These are phyloP conservation scores for Agastache rugosa DNA, from an alignment of 257 asterid genomes.

Conservation along the genomic window DNA sequence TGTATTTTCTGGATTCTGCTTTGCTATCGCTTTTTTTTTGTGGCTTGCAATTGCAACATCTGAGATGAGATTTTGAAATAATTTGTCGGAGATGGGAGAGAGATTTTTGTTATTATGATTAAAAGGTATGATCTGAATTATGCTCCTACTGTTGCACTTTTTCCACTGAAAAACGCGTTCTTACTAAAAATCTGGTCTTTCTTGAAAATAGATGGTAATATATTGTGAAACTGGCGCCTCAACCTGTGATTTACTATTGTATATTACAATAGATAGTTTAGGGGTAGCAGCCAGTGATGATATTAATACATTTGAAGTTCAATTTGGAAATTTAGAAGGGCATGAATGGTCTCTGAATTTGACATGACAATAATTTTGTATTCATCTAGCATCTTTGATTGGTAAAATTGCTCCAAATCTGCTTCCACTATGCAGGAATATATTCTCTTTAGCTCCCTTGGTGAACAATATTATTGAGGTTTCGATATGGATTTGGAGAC, in stretches of 20 bases:
- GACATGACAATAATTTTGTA: not conserved
- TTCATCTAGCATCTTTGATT: not conserved
- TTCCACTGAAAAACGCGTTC: not conserved
- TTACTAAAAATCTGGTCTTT: not conserved
- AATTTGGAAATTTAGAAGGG: not conserved
- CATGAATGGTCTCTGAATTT: not conserved
- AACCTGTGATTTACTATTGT: not conserved
- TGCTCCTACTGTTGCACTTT: not conserved
- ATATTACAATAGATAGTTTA: not conserved
- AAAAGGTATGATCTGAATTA: not conserved
- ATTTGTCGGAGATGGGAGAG: not conserved
- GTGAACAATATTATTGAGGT: constrained; percentile 26
- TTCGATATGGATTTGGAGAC: constrained; percentile 82
- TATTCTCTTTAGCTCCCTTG: not conserved
- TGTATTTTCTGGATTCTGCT: not conserved
- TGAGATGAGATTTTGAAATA: not conserved
- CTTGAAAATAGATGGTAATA: not conserved
- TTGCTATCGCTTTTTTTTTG: not conserved
- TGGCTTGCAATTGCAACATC: too few species aligned
- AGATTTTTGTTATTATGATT: not conserved
- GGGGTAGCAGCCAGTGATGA: not conserved
- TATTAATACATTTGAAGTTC: not conserved
- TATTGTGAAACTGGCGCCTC: too few species aligned
- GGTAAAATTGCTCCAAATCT: not conserved
- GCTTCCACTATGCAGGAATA: constrained; percentile 19